Conservation (phyloP, 1,284 basidiomycete genomes). For the Ganoderma lucidum region DNA sequence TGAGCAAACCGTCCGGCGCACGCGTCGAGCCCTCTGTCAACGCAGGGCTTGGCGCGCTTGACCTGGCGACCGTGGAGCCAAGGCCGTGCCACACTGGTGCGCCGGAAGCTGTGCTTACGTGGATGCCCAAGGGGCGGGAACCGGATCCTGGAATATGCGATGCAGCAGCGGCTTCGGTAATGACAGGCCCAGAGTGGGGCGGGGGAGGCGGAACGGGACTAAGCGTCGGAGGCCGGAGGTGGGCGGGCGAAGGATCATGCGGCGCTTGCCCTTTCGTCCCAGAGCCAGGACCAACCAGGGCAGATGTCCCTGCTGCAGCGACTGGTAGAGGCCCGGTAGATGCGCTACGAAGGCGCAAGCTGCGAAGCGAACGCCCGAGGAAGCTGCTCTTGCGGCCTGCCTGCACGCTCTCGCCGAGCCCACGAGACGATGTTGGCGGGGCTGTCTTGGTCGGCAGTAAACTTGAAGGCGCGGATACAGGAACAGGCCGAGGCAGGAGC, state of each 20-base stretch:
- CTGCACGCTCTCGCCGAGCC: conserved; percentile 18
- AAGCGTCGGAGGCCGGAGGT: conserved; percentile 31
- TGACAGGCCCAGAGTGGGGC: conserved; percentile 13
- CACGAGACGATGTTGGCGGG: conserved; percentile 35
- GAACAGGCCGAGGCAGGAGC: conserved; percentile 6
- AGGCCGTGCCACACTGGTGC: conserved; percentile 33
- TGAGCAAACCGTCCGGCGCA: conserved; percentile 48
- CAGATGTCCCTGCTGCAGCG: not conserved
- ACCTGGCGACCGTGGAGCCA: conserved; percentile 17
- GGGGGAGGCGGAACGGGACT: conserved; percentile 24
- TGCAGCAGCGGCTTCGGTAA: conserved; percentile 17
- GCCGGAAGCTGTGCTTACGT: conserved; percentile 14
- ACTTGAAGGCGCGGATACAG: conserved; percentile 33
- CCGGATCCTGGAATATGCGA: not conserved
- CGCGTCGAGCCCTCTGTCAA: conserved; percentile 44
- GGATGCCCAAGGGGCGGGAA: not conserved
- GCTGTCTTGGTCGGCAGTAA: conserved; percentile 34
- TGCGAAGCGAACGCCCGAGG: conserved; percentile 35
- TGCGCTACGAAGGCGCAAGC: conserved; percentile 29
- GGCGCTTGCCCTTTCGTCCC: conserved; percentile 15
- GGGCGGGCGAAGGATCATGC: conserved; percentile 14
- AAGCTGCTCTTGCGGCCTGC: conserved; percentile 29
- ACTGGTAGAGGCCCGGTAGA: conserved; percentile 14
- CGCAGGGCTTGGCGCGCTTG: conserved; percentile 45
- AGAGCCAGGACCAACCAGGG: conserved; percentile 9